phyloP scores from a whole-genome alignment of 2,329 filamentous ascomycete genomes.

The Exserohilum turcica region DNA sequence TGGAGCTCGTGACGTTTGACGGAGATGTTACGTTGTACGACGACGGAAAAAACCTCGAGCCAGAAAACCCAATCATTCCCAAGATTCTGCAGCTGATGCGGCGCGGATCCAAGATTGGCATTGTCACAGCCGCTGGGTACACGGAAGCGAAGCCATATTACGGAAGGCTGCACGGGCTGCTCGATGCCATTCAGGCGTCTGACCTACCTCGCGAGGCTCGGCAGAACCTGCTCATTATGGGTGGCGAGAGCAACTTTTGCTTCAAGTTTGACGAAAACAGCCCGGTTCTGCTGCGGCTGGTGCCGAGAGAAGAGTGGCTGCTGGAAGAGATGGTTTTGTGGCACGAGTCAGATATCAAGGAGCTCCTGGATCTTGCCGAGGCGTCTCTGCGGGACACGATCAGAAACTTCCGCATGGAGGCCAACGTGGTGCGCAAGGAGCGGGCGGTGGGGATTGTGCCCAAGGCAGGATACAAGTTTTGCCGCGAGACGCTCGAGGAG shows the following conservation, averaged over 20 bases:
- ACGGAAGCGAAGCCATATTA: constrained; percentile 87
- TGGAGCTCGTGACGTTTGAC: constrained; percentile 93
- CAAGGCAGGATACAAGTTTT: constrained; percentile 68
- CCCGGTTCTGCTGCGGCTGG: constrained; percentile 70
- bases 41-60: constrained; percentile 77
- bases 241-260: constrained; percentile 94
- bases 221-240: constrained; percentile 85
- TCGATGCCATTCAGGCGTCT: constrained; percentile 75
- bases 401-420: constrained; percentile 76
- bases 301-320: constrained; percentile 70
- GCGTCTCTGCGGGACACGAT: constrained; percentile 81
- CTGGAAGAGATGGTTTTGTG: constrained; percentile 78
- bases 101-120: constrained; percentile 82
- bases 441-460: constrained; percentile 63
- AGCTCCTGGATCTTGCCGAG: constrained; percentile 88
- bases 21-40: constrained; percentile 94
- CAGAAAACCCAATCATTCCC: constrained; percentile 76
- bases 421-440: constrained; percentile 83
- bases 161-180: constrained; percentile 80
- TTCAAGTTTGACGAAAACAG: constrained; percentile 75
- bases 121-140: constrained; percentile 96
- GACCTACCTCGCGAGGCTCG: constrained; percentile 70
- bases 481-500: constrained; percentile 90
- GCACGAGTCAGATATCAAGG: constrained; percentile 75
- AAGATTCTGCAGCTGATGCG: constrained; percentile 72